These are phyloP conservation scores for Cyberlindnera mycetangii DNA, from an alignment of 805 yeast species.

Conservation along the genomic window DNA sequence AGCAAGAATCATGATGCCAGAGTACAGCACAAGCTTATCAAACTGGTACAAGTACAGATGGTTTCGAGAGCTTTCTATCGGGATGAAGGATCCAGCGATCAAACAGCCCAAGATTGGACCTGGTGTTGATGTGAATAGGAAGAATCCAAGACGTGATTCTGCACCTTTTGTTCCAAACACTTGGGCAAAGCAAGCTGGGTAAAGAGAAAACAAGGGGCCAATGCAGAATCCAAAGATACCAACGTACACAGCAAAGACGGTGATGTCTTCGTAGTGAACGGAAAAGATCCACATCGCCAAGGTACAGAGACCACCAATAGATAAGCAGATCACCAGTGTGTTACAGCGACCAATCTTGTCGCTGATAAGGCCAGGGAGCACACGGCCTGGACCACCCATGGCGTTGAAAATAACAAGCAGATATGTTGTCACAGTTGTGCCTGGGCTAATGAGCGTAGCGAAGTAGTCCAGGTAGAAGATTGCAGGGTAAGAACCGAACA, in stretches of 20 bases:
- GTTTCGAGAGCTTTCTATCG: constrained; percentile 7
- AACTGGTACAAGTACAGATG: constrained; percentile 14
- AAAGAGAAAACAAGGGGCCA: constrained; percentile 23
- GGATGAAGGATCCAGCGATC: constrained; percentile 26
- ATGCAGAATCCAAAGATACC: constrained; percentile 21
- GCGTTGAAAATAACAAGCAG: constrained; percentile 22
- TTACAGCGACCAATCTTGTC: constrained; percentile 24
- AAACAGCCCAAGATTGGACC: constrained; percentile 25
- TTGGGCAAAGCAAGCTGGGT: constrained; percentile 25
- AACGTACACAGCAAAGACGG: constrained; percentile 16
- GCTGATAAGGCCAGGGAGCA: constrained; percentile 22
- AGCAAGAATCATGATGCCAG: constrained; percentile 20
- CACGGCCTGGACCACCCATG: constrained; percentile 26
- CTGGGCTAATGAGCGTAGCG: constrained; percentile 20
- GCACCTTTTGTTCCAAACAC: constrained; percentile 22
- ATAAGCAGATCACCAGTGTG: constrained; percentile 14
- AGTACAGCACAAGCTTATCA: constrained; percentile 18
- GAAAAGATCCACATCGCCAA: constrained; percentile 22
- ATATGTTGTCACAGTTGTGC: constrained; percentile 13
- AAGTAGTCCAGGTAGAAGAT: constrained; percentile 26
- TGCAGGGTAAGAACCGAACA: constrained; percentile 26
- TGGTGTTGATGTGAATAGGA: constrained; percentile 19
- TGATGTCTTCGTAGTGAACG: constrained; percentile 14
- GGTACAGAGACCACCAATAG: constrained; percentile 10
- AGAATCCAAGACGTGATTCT: constrained; percentile 21